These are phyloP conservation scores for Podospora fimiseda DNA, from an alignment of 495 filamentous ascomycete species.

Conservation along the genomic window DNA sequence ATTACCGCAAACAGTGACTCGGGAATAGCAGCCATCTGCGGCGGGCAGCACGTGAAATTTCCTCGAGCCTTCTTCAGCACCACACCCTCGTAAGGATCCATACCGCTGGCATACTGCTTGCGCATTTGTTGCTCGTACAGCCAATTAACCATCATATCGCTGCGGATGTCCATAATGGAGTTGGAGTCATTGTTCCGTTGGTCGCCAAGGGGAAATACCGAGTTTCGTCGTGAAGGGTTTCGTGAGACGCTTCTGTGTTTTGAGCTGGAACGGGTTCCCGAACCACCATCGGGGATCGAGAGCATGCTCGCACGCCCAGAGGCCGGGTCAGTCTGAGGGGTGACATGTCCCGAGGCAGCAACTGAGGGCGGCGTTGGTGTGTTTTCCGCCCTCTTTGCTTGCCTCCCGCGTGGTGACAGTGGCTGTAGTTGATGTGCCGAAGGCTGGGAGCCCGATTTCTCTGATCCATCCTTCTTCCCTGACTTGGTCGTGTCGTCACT, in stretches of 20 bases:
- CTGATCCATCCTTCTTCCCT: constrained; percentile 1
- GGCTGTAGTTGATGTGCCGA: constrained; percentile 11
- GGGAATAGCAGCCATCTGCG: constrained; percentile 42
- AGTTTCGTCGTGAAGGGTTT: constrained; percentile 20
- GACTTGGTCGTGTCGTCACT: background rate
- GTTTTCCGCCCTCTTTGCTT: background rate
- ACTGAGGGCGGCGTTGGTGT: constrained; percentile 2
- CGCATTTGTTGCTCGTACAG: constrained; percentile 55
- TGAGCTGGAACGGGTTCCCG: constrained; percentile 5
- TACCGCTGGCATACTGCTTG: constrained; percentile 49
- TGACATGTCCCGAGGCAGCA: background rate
- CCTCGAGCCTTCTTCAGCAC: constrained; percentile 52
- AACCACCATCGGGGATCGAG: constrained; percentile 14
- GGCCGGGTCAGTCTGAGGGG: background rate
- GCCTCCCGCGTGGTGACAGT: background rate
- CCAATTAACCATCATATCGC: constrained; percentile 55
- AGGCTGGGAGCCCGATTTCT: constrained; percentile 4
- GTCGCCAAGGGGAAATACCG: constrained; percentile 42
- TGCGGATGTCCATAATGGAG: constrained; percentile 46
- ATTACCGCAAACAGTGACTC: constrained; percentile 47
- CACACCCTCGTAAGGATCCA: constrained; percentile 51
- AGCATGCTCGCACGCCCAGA: constrained; percentile 10
- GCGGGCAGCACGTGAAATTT: constrained; percentile 50
- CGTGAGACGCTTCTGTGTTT: constrained; percentile 8
- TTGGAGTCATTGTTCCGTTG: constrained; percentile 36